Conservation (phyloP, 2,329 filamentous ascomycete species). For the Graphilbum fragrans region DNA sequence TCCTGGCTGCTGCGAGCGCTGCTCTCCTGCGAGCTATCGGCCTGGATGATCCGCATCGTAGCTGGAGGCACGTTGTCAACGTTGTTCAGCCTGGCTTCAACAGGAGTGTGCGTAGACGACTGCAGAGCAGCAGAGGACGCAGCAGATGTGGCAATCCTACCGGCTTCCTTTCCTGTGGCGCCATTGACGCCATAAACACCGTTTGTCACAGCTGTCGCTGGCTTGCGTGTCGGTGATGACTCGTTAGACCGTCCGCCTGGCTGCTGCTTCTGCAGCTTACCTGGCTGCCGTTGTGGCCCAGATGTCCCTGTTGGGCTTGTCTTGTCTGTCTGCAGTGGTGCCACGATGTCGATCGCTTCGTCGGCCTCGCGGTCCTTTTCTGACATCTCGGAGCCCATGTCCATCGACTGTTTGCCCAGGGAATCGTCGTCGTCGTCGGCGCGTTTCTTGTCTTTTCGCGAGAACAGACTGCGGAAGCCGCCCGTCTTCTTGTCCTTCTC, state of each 20-base stretch:
- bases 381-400: background rate
- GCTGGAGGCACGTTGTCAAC: slow-evolving; percentile 43
- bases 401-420: slow-evolving; percentile 2
- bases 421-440: slow-evolving; percentile 47
- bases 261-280: slow-evolving; percentile 41
- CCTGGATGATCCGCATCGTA: slow-evolving; percentile 47
- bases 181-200: slow-evolving; percentile 6
- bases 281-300: slow-evolving; percentile 41
- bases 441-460: slow-evolving; percentile 49
- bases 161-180: slow-evolving; percentile 18
- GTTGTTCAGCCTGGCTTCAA: slow-evolving; percentile 34
- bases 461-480: slow-evolving; percentile 48
- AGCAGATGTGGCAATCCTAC: slow-evolving; percentile 22
- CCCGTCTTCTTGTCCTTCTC: slow-evolving; percentile 52
- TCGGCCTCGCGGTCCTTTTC: slow-evolving; percentile 14
- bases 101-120: slow-evolving; percentile 20
- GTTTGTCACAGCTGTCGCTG: slow-evolving; percentile 7
- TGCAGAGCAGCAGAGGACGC: background rate
- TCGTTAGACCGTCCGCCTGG: slow-evolving; percentile 20
- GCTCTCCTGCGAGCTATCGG: slow-evolving; percentile 28
- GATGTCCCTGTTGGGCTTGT: slow-evolving; percentile 52
- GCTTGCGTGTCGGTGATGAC: slow-evolving; percentile 31
- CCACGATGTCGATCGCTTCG: slow-evolving; percentile 27
- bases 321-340: slow-evolving; percentile 28
- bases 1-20: slow-evolving; percentile 11